Evolutionary conservation across 2,329 filamentous ascomycete species (phyloP).

Genomic region (Macroventuria anomochaeta): DNA sequence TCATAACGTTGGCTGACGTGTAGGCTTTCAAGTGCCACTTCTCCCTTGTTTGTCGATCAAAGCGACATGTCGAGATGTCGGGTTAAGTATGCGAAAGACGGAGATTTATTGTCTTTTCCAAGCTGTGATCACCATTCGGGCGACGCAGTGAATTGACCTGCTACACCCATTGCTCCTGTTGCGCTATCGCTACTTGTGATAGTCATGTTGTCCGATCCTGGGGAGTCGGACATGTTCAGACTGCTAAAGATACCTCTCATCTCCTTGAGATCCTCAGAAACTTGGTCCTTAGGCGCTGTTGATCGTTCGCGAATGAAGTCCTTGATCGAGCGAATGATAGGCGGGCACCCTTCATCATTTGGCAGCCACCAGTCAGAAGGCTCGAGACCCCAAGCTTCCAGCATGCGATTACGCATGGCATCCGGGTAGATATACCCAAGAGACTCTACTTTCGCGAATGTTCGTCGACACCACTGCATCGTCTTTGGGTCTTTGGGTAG

Average conservation of each 20-base stretch:
- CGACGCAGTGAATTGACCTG: background rate
- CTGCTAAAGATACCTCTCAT: conserved; percentile 71
- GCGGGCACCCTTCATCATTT: conserved; percentile 75
- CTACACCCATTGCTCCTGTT: background rate
- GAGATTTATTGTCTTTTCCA: background rate
- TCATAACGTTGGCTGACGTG: background rate
- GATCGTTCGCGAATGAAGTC: conserved; percentile 81
- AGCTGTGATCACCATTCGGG: conserved; percentile 7
- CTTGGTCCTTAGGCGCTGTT: conserved; percentile 56
- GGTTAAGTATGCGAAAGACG: too few relatives aligned
- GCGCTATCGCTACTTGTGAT: conserved; percentile 32
- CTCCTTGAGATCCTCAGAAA: conserved; percentile 71
- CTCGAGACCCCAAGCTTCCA: conserved; percentile 74
- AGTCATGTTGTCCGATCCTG: conserved; percentile 37
- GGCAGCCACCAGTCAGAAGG: conserved; percentile 89
- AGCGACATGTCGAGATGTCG: background rate
- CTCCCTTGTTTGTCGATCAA: background rate
- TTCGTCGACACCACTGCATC: conserved; percentile 78
- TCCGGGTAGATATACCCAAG: conserved; percentile 86
- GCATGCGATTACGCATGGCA: conserved; percentile 75
- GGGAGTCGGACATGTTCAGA: conserved; percentile 48
- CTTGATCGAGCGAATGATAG: conserved; percentile 77
- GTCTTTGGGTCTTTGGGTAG: conserved; percentile 77
- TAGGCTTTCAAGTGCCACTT: background rate
- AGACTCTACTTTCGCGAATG: conserved; percentile 78